Base-by-base conservation (phyloP, 106 monocot species). In the Platanthera guangdongensis region DNA sequence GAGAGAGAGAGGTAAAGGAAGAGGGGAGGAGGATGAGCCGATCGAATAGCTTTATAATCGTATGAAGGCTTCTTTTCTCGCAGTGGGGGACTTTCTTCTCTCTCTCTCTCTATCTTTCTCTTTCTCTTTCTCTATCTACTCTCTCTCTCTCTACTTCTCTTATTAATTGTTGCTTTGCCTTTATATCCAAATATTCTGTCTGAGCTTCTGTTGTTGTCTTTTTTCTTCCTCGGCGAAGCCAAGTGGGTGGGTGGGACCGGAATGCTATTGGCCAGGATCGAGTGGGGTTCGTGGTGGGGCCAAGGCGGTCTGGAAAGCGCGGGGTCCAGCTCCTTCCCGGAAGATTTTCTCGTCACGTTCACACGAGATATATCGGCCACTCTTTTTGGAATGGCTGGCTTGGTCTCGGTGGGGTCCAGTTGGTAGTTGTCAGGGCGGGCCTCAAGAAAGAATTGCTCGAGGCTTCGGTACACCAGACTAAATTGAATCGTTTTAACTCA, bases 1-100 rank as follows among this genome's bases (percentile, higher is more conserved):
- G 25, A 51, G 51, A 9, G 60, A 59, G 60, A 49, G 50, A 47
- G 59, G 47, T 6, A 54, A 18, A 47, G 75, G 59, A 4, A 57
- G 9, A 63, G 22, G 28, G 2, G 13, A 22, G 48, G 52, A 15
- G 19, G 63, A 39, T 6, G 18, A 21, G 46, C 60, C 60, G 57
- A 47, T 15, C 60, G 57, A 47, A 25, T 69, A 70, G 80, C 75
- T 81, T 81, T 81, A 70, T 80, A 75, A 74, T 67, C 16, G 59
- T 8, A 32, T 30, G 65, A 60, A 11, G 65, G 65, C 7, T n/a
- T 14, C 59, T 19, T 46, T 51, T n/a, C 1, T 50, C 28, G 71
- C 71, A 10, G 30, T 15, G 22, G 64, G 64, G 53, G 12, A 10
- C 14, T 53, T 53, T 53, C 53, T 14, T 53, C n/a, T 60, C 60